Base-by-base conservation (phyloP, 805 yeast species). In the Metschnikowia rubicola region DNA sequence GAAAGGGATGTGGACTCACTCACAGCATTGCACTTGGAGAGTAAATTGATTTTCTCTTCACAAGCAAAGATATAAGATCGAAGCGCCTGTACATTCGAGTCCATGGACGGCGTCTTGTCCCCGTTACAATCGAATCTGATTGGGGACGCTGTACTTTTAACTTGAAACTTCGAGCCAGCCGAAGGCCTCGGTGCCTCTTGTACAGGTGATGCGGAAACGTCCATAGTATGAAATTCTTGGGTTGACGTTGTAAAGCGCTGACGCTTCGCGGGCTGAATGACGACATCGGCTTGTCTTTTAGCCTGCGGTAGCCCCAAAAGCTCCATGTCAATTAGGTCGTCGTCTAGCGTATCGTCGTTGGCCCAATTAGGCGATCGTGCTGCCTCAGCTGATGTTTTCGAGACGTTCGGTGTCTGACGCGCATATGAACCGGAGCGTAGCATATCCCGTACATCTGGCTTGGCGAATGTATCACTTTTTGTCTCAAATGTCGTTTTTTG, bases 1-100 rank as follows among this genome's bases (percentile, higher is more conserved):
- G 74, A 68, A 10, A 70, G 61, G 7, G 73, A 63, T 1, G 74
- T 65, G 4, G 73, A 67, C 46, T 68, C 73, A 44, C 60, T 65
- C 9, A 63, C 60, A 5, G 58, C 50, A 41, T 65, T 64, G 39
- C 71, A 48, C 41, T 67, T 62, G n/a, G 60, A 48, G 8, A 68
- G 58, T 10, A 67, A 54, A 30, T 54, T 48, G 37, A 63, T 61
- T 30, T 64, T 64, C n/a, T 51, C 47, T 38, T 66, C 68, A 29
- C 66, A 61, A 2, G 53, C 37, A 11, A 57, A 56, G 33, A 64
- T 62, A 37, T 62, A 60, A 17, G 58, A 48, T 34, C 54, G 64
- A n/a, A 57, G 58, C 15, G 49, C 46, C 19, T 38, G 35, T 29
- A 51, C 46, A 30, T 43, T 43, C 8, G 52, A 29, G 29, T 50